Base-by-base conservation (phyloP, 2,329 filamentous ascomycete genomes). In the Gaeumannomyces sp. region DNA sequence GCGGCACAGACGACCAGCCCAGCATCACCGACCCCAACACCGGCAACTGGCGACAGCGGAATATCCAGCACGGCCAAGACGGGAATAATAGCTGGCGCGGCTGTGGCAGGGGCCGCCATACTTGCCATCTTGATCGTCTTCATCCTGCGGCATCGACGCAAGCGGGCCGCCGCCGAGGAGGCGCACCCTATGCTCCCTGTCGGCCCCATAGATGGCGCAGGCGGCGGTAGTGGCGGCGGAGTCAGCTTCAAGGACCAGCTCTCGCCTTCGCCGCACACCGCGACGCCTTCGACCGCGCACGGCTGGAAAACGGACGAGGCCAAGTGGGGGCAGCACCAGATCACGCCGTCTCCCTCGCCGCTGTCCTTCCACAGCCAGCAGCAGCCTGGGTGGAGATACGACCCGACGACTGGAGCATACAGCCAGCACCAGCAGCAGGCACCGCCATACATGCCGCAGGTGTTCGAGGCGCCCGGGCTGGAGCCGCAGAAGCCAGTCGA, bases 401-500 rank as follows among this genome's bases (percentile, higher is more conserved):
- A 66, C 62, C 62, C 63, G 29, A 50, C 62, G 4, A 64, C 59
- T n/a, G 63, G 63, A 6, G 27, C 53, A 22, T 63, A 64, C 27
- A 28, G 63, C 28, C 35, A 38, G 35, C 45, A 53, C 5, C 38
- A 45, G 38, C 38, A 35, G 35, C 31, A 59, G 56, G 61, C 28
- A 2, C 59, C 59, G 56, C 59, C 33, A 2, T 53, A 53, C 5
- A 65, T 60, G 62, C 60, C 80, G 0, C 82, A 87, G 66, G 84
- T 79, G 2, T 79, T 86, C 45, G 88, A 91, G 77, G 73, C 90
- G 58, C 82, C 82, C 10, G 76, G 82, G 31, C 83, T 76, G 7
- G 75, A 64, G 38, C 67, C 64, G 28, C 59, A 45, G 1, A 28
- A 59, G 38, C 69, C 70, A 1, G 69, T 68, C 14, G 73, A 75